Percentiles rank a stretch among this genome's conserved stretches.
phyloP scores from a whole-genome alignment of 257 asterid genomes.

The Petunia axillaris region DNA sequence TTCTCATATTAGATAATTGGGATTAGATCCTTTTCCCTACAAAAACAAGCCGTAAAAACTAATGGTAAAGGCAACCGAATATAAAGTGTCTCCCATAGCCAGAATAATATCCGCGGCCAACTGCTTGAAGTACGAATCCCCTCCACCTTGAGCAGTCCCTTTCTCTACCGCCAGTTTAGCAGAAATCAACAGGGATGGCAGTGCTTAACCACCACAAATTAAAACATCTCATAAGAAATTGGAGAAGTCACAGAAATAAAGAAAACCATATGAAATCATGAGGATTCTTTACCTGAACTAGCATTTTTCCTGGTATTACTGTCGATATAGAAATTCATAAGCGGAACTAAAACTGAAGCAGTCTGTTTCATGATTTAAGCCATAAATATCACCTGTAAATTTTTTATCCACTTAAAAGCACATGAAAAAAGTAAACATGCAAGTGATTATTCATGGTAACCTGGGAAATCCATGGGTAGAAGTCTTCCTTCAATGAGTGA shows the following conservation, averaged over 20 bases:
- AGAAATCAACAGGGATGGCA: constrained; percentile 89
- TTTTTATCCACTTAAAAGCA: constrained; percentile 88
- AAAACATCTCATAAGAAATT: not conserved
- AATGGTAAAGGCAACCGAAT: too few relatives aligned
- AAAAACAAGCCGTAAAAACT: too few relatives aligned
- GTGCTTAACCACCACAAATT: constrained; percentile 47
- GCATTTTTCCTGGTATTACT: constrained; percentile 97
- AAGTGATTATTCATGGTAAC: not conserved
- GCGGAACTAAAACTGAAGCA: constrained; percentile 88
- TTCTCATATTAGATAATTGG: not conserved
- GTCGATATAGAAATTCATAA: constrained; percentile 84
- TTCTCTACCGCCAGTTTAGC: constrained; percentile 91
- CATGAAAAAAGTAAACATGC: constrained; percentile 15
- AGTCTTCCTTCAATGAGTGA: constrained; percentile 35
- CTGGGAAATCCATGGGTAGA: constrained; percentile 9
- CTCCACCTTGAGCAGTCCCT: constrained; percentile 46
- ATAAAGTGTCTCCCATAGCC: constrained; percentile 55
- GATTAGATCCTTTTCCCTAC: too few relatives aligned
- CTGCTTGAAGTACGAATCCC: constrained; percentile 67
- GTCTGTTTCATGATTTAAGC: constrained; percentile 50
- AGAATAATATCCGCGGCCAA: constrained; percentile 68
- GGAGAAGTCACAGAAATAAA: not conserved
- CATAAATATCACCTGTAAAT: constrained; percentile 22
- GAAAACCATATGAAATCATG: not conserved
- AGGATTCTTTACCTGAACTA: constrained; percentile 65